phyloP scores from a whole-genome alignment of 2,329 filamentous ascomycete genomes.

The Fusarium compactum region DNA sequence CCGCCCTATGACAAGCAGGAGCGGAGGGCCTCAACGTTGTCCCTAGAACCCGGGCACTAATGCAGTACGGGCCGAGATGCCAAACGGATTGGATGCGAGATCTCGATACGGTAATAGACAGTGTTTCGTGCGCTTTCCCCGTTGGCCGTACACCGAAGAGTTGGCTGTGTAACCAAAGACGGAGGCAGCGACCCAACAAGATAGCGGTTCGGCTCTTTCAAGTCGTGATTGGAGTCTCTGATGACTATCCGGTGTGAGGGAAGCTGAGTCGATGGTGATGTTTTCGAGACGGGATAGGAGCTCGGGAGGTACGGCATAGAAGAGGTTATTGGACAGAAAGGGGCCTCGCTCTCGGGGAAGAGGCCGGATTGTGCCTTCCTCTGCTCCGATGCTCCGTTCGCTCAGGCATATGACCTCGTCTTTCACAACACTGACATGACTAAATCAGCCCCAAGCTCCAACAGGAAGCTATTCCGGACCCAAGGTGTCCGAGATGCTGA shows the following conservation, averaged over 20 bases:
- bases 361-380: not conserved
- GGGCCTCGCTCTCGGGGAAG: not conserved
- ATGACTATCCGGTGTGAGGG: constrained; percentile 2
- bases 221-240: constrained; percentile 17
- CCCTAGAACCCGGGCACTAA: constrained; percentile 26
- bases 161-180: constrained; percentile 24
- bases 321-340: not conserved
- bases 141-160: constrained; percentile 6
- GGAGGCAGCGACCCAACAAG: constrained; percentile 17
- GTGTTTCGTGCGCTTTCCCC: not conserved
- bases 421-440: not conserved
- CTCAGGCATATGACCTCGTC: not conserved
- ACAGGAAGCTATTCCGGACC: constrained; percentile 34
- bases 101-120: constrained; percentile 13
- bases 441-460: constrained; percentile 16
- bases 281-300: not conserved
- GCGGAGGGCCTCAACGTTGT: constrained; percentile 21
- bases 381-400: constrained; percentile 1
- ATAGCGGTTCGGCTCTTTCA: constrained; percentile 2
- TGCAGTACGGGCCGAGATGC: constrained; percentile 37
- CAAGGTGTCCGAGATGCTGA: constrained; percentile 1
- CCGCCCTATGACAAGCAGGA: constrained; percentile 20
- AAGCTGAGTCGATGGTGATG: constrained; percentile 1
- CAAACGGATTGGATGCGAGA: constrained; percentile 6
- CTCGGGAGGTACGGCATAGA: constrained; percentile 1